Evolutionary conservation across 2,329 filamentous ascomycete genomes (phyloP).

Genomic region (Daldinia sp.): DNA sequence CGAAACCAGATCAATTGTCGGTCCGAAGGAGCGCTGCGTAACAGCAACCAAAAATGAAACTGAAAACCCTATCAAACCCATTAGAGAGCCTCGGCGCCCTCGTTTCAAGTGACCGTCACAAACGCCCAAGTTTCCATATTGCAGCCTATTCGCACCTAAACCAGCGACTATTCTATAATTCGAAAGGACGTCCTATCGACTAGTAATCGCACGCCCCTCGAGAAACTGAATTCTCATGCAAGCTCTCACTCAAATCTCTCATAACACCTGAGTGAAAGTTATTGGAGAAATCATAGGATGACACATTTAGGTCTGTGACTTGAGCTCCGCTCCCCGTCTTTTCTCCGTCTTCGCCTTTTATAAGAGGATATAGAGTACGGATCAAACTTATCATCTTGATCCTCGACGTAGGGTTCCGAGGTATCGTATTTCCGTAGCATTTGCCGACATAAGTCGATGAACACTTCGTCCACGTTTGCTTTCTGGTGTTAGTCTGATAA

Average conservation of each 20-base stretch:
- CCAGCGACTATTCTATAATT: constrained; percentile 3
- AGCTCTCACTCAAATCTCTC: not conserved
- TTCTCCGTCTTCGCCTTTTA: constrained; percentile 52
- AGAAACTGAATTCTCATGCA: constrained; percentile 5
- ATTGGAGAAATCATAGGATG: constrained; percentile 55
- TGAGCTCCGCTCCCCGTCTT: constrained; percentile 46
- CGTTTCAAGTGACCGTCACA: not conserved
- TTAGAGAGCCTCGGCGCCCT: constrained; percentile 8
- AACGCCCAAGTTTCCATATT: constrained; percentile 1
- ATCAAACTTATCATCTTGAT: constrained; percentile 60
- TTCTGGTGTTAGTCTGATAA: constrained; percentile 23
- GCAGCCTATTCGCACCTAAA: constrained; percentile 3
- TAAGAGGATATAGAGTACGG: constrained; percentile 50
- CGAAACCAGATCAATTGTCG: constrained; percentile 8
- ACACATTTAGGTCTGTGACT: constrained; percentile 56
- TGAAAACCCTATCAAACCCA: constrained; percentile 2
- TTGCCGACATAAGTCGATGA: constrained; percentile 85
- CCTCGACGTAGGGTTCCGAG: constrained; percentile 54
- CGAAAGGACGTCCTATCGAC: not conserved
- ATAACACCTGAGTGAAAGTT: not conserved
- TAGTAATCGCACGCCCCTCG: not conserved
- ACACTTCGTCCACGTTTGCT: constrained; percentile 92
- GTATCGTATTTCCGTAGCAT: constrained; percentile 80
- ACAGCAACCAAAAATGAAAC: constrained; percentile 14
- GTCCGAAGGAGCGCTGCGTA: constrained; percentile 8